Conservation (phyloP, 768 basidiomycete genomes). For the Sistotremastrum niveocremeum region DNA sequence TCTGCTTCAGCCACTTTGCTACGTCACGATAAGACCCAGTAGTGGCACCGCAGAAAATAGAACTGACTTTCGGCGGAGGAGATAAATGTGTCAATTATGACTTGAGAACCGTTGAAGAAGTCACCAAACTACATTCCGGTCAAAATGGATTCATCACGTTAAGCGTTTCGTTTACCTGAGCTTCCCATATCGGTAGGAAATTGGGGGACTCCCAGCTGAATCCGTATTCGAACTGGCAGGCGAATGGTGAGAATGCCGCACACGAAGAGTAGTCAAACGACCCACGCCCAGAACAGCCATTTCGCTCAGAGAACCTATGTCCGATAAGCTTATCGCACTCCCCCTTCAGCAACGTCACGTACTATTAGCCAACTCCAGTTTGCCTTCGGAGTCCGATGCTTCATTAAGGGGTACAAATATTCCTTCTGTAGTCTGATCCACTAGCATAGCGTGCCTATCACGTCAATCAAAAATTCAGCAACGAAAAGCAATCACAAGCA, state of each 20-base stretch:
- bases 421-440: slow-evolving; percentile 72
- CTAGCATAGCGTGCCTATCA: slow-evolving; percentile 73
- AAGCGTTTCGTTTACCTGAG: slow-evolving; percentile 39
- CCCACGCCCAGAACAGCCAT: slow-evolving; percentile 77
- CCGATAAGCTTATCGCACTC: background rate
- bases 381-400: slow-evolving; percentile 43
- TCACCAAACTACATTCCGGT: slow-evolving; percentile 55
- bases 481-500: background rate
- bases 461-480: background rate
- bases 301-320: slow-evolving; percentile 71
- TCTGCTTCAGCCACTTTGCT: slow-evolving; percentile 94
- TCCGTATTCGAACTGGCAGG: slow-evolving; percentile 73
- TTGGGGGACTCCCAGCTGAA: slow-evolving; percentile 79
- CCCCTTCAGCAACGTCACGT: slow-evolving; percentile 9
- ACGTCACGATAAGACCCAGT: background rate
- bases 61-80: slow-evolving; percentile 68
- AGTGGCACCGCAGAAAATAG: background rate
- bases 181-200: slow-evolving; percentile 82
- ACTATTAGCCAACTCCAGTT: slow-evolving; percentile 84
- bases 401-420: slow-evolving; percentile 77
- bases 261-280: slow-evolving; percentile 1
- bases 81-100: slow-evolving; percentile 83
- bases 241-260: background rate
- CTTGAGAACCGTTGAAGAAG: slow-evolving; percentile 85
- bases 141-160: background rate